Evolutionary conservation across 2,329 filamentous ascomycete species (phyloP).

Genomic region (Fusarium xylarioides): DNA sequence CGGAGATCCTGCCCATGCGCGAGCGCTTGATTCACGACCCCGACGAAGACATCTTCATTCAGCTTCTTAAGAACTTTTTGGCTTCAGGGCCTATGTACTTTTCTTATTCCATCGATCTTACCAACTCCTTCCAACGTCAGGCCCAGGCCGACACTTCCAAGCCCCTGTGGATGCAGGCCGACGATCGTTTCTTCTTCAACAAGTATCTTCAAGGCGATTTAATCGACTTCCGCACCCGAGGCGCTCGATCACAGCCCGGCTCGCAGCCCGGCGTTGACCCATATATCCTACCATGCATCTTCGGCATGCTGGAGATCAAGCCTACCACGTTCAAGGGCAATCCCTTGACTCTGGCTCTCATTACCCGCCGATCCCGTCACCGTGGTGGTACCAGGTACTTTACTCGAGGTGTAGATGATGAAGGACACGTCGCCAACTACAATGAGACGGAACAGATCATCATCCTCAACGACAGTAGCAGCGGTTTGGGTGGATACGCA

Average conservation of each 20-base stretch:
- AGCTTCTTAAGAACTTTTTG: slow-evolving; percentile 82
- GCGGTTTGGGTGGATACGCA: slow-evolving; percentile 81
- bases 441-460: slow-evolving; percentile 97
- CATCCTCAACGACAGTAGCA: slow-evolving; percentile 83
- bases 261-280: slow-evolving; percentile 83
- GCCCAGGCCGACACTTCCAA: slow-evolving; percentile 74
- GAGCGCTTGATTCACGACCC: slow-evolving; percentile 90
- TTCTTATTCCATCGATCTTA: slow-evolving; percentile 96
- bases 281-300: slow-evolving; percentile 94
- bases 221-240: slow-evolving; percentile 81
- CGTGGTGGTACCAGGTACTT: slow-evolving; percentile 94
- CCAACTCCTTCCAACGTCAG: slow-evolving; percentile 96
- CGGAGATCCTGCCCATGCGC: slow-evolving; percentile 92
- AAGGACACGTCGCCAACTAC: slow-evolving; percentile 97
- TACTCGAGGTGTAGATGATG: slow-evolving; percentile 90
- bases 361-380: slow-evolving; percentile 88
- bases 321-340: slow-evolving; percentile 87
- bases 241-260: slow-evolving; percentile 70
- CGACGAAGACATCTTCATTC: slow-evolving; percentile 92
- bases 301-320: slow-evolving; percentile 92
- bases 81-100: slow-evolving; percentile 94
- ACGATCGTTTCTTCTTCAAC: slow-evolving; percentile 99
- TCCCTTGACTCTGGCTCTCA: slow-evolving; percentile 83
- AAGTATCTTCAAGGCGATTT: slow-evolving; percentile 89
- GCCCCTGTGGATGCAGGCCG: slow-evolving; percentile 89